Base-by-base conservation (phyloP, 2,329 filamentous ascomycete genomes). In the Talaromyces pinophilus region DNA sequence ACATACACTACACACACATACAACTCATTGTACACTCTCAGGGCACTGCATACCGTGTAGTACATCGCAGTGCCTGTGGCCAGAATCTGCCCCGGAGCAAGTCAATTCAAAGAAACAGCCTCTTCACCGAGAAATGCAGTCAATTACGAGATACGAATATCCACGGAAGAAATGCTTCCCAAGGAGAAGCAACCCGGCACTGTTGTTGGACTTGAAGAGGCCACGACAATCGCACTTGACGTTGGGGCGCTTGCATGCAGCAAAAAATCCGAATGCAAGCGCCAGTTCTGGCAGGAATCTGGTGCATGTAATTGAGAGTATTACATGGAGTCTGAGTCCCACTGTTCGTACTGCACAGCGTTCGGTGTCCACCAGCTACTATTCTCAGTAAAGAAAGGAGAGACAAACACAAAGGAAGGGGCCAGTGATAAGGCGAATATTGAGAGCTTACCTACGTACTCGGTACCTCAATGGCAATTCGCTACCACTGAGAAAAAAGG, bases 201-300 rank as follows among this genome's bases (percentile, higher is more conserved):
- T 38, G 30, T 57, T 38, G 50, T 54, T 54, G 50, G 50, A 54
- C 50, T 54, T 33, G 33, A 19, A 38, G 52, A 42, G 44, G 62
- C 62, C 62, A 64, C 52, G 62, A 64, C 62, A 59, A 64, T 46
- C 40, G 33, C 52, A 64, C 42, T 57, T 57, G 62, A 48, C n/a
- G 38, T 46, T 64, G 62, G 54, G 52, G 62, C 62, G 52, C 52
- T 63, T 55, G 48, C 62, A 63, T 63, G 62, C 50, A 55, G 62
- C 35, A 30, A 28, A 59, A 63, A 64, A 25, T n/a, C 33, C 50
- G 46, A 44, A 46, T 50, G 25, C 40, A 63, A 44, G 50, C 38
- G 40, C n/a, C 50, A 57, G 46, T 42, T 22, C 40, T 42, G 19
- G 48, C 48, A 28, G 46, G 46, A 52, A 62, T 50, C 17, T 5